A percentile compares a stretch with the other conserved stretches of the same genome.
Evolutionary conservation across 139 green algal species (phyloP).

Genomic region (Micromonas pusilla): DNA sequence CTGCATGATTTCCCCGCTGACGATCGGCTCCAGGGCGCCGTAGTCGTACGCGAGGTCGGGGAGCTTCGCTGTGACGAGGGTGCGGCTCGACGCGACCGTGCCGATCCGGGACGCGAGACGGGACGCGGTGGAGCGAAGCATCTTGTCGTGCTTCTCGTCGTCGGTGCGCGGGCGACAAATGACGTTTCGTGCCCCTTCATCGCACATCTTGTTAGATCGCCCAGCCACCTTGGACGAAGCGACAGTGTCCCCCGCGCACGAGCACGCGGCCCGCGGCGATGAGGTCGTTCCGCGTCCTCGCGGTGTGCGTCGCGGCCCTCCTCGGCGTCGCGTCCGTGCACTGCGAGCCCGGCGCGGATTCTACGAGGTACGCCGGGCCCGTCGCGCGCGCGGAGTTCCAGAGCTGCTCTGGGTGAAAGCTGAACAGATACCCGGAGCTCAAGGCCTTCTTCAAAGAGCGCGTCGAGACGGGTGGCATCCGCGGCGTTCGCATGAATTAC

Average conservation of each 20-base stretch:
- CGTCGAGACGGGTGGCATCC: neutral
- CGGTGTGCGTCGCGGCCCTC: neutral
- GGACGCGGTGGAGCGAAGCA: neutral
- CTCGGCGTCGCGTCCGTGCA: neutral
- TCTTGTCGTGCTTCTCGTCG: neutral
- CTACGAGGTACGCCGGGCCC: too few species aligned
- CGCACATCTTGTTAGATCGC: slow-evolving; percentile 2
- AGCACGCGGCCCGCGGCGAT: neutral
- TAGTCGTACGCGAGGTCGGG: slow-evolving; percentile 91
- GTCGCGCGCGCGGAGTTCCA: slow-evolving; percentile 3
- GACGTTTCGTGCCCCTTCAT: too few species aligned
- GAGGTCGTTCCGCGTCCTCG: neutral
- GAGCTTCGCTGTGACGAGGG: slow-evolving; percentile 43
- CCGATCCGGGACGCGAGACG: too few species aligned
- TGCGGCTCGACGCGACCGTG: neutral
- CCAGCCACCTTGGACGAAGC: neutral
- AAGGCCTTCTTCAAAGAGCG: slow-evolving; percentile 9
- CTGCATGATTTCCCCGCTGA: slow-evolving; percentile 92
- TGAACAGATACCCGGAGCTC: neutral
- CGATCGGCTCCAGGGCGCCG: slow-evolving; percentile 76
- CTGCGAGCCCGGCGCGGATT: too few species aligned
- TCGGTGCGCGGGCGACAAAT: neutral
- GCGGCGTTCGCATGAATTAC: neutral
- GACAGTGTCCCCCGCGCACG: too few species aligned
- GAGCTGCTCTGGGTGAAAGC: neutral